Evolutionary conservation across 208 protist species (phyloP), one percentile per base, ranked within the genome.

Genomic region (Acanthamoeba royreba): DNA sequence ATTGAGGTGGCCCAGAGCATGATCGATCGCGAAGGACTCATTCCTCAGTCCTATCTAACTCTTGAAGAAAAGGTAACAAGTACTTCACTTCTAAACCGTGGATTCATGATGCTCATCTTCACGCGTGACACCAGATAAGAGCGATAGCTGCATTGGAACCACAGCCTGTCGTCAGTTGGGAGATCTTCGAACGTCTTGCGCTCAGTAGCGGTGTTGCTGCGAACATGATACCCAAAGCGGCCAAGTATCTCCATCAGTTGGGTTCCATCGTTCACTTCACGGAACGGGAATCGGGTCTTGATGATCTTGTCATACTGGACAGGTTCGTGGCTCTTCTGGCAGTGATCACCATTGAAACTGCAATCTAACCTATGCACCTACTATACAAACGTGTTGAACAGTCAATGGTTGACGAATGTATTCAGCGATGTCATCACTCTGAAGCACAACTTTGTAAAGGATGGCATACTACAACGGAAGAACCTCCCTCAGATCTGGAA

Each of bases 401-500:
- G 79, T 3, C 79, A 88, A 43, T 88, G 79, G 79, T 43, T 88
- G 46, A 88, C 79, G 28, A 88, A 61, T 47, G 79, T 88, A 22
- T 88, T 88, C 49, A 88, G 79, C 49, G 79, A 88, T 33, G 47
- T 92, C 22, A 92, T 92, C 66, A 81, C 87, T 13, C 87, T 92
- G 13, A 72, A 92, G n/a, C 87, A 92, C 87, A 92, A 92, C 55
- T 92, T 92, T 38, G 66, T 92, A 31, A 72, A 79, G 58, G 25
- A 15, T 4, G 87, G 87, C 7, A 43, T 92, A 35, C 66, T 92
- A 22, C 40, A 79, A 61, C 87, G 47, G 19, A 72, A 58, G 47
- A 61, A 92, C 87, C 87, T 92, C 40, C 87, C 40, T 2, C 47
- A 63, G 87, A 63, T 92, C n/a, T 92, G 87, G 87, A 92, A 92